Percentiles rank a stretch among this genome's conserved stretches.
These are phyloP conservation scores for Vachellia pachyceras DNA, from an alignment of 306 rosid species.

Conservation along the genomic window DNA sequence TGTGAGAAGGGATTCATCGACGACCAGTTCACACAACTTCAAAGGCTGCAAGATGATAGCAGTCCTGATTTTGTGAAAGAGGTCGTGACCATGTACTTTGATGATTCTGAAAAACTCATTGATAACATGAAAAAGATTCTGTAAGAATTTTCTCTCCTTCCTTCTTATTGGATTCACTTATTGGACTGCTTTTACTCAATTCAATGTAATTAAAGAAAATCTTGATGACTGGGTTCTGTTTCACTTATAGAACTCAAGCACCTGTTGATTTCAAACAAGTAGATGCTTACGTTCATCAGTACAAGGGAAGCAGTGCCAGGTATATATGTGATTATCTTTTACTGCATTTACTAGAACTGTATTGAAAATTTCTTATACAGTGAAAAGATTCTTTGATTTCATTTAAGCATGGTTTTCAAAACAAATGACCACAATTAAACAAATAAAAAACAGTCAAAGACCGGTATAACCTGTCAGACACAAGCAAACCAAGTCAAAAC, in stretches of 20 bases:
- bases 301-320: slow-evolving; percentile 30
- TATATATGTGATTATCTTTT: slow-evolving; percentile 18
- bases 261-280: slow-evolving; percentile 64
- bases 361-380: neutral
- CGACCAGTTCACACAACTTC: slow-evolving; percentile 28
- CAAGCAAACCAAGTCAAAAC: neutral
- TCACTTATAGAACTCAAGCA: slow-evolving; percentile 15
- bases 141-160: slow-evolving; percentile 1
- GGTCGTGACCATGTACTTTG: slow-evolving; percentile 24
- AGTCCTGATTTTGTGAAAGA: slow-evolving; percentile 25
- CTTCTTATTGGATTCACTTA: neutral
- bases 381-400: neutral
- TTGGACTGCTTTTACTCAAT: neutral
- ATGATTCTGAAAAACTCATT: slow-evolving; percentile 22
- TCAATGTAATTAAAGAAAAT: neutral
- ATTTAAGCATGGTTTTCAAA: neutral
- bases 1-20: slow-evolving; percentile 14
- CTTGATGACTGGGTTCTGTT: slow-evolving; percentile 24
- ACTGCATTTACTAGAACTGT: neutral
- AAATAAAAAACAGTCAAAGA: neutral
- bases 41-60: slow-evolving; percentile 26
- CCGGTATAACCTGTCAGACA: neutral
- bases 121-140: neutral
- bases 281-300: slow-evolving; percentile 63
- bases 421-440: neutral